A percentile compares a stretch with the other conserved stretches of the same genome.
phyloP scores from a whole-genome alignment of 495 filamentous ascomycete species.

The Penicillium angulare region DNA sequence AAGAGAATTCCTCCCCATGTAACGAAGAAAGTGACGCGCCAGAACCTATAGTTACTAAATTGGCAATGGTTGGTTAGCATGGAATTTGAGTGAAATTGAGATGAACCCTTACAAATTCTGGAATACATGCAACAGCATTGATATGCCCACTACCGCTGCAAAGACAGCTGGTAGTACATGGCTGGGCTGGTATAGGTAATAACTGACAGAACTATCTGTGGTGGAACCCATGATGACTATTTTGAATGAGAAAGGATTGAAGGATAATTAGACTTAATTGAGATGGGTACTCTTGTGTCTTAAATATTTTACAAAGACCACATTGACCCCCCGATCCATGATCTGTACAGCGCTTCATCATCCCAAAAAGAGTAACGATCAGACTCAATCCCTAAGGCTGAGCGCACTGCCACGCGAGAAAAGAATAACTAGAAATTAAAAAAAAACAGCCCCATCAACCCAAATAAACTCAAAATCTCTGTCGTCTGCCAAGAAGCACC shows the following conservation, averaged over 20 bases:
- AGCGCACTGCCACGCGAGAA: neutral
- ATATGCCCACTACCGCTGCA: constrained; percentile 33
- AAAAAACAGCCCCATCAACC: too few relatives aligned
- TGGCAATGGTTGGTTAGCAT: constrained; percentile 1
- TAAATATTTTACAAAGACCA: too few relatives aligned
- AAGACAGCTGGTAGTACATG: constrained; percentile 41
- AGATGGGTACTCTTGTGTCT: neutral
- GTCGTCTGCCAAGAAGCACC: too few relatives aligned
- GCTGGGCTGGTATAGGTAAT: constrained; percentile 36
- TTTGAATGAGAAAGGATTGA: neutral
- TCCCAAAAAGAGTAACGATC: neutral
- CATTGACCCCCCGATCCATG: neutral
- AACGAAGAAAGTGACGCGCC: constrained; percentile 45
- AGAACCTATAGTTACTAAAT: constrained; percentile 35
- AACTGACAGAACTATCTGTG: constrained; percentile 5
- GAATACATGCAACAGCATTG: constrained; percentile 33
- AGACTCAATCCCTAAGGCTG: neutral
- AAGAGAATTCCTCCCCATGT: constrained; percentile 41
- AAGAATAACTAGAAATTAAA: neutral
- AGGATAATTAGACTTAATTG: neutral
- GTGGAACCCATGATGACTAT: constrained; percentile 9
- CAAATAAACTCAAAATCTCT: too few relatives aligned
- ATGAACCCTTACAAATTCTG: constrained; percentile 35
- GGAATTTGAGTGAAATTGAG: neutral
- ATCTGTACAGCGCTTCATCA: constrained; percentile 5